These are phyloP conservation scores for Jackrogersella multiformis DNA, from an alignment of 495 filamentous ascomycete genomes.

Conservation along the genomic window DNA sequence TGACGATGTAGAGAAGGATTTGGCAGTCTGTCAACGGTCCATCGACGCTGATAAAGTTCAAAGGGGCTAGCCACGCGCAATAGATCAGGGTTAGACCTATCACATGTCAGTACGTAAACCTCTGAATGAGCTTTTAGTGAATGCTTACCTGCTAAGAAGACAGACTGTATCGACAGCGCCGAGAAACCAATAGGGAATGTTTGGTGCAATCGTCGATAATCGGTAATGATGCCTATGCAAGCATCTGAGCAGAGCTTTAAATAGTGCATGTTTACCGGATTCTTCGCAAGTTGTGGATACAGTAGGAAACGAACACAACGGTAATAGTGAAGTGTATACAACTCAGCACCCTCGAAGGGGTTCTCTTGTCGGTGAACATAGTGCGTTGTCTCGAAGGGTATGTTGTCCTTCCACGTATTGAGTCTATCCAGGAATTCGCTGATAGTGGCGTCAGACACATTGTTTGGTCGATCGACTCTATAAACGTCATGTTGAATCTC, in stretches of 20 bases:
- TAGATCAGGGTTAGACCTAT: constrained; percentile 47
- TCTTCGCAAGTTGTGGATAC: constrained; percentile 61
- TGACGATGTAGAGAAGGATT: constrained; percentile 64
- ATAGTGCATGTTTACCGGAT: constrained; percentile 60
- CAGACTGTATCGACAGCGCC: constrained; percentile 63
- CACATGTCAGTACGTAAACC: not conserved
- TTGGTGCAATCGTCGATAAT: constrained; percentile 62
- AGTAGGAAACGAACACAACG: constrained; percentile 61
- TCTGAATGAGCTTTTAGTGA: not conserved
- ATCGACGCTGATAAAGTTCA: constrained; percentile 38
- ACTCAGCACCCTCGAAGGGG: constrained; percentile 59
- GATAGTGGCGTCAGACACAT: constrained; percentile 40
- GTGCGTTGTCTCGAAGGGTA: constrained; percentile 43
- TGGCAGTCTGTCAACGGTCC: constrained; percentile 53
- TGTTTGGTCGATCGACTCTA: constrained; percentile 57
- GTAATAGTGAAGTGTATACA: constrained; percentile 64
- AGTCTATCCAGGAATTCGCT: constrained; percentile 42
- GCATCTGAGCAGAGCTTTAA: constrained; percentile 62
- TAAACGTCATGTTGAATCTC: constrained; percentile 66
- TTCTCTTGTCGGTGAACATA: constrained; percentile 58
- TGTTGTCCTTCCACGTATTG: constrained; percentile 43
- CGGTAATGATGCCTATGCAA: constrained; percentile 61
- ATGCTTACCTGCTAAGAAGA: constrained; percentile 62
- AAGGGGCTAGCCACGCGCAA: constrained; percentile 47
- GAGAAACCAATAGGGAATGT: constrained; percentile 63